Evolutionary conservation across 2,329 filamentous ascomycete species (phyloP).

Genomic region (Furcasterigmium furcatum): DNA sequence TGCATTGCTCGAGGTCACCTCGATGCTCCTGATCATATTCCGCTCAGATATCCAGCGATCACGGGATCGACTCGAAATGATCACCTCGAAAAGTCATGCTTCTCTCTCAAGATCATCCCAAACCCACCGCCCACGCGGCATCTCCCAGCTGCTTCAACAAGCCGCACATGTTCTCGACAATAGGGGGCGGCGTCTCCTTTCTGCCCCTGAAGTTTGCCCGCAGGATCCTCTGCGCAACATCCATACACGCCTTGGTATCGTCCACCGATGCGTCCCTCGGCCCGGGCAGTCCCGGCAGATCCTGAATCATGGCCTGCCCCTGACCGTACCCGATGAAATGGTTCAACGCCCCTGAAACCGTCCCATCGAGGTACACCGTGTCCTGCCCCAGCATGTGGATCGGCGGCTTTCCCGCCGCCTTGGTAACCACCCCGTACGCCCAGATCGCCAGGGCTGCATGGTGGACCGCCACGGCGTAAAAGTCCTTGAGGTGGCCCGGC

Average conservation of each 20-base stretch:
- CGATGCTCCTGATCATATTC: too few relatives aligned
- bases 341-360: constrained; percentile 48
- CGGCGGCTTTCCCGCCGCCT: constrained; percentile 28
- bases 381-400: constrained; percentile 31
- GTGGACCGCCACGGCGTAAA: constrained; percentile 66
- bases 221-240: constrained; percentile 54
- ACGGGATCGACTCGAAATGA: too few relatives aligned
- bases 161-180: constrained; percentile 66
- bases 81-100: too few relatives aligned
- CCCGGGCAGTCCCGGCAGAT: constrained; percentile 20
- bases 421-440: constrained; percentile 61
- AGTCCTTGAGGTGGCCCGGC: constrained; percentile 54
- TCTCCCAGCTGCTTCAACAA: constrained; percentile 59
- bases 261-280: constrained; percentile 40
- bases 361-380: constrained; percentile 45
- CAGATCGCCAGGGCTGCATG: constrained; percentile 67
- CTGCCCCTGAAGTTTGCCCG: constrained; percentile 44
- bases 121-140: constrained; percentile 37
- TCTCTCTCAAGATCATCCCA: constrained; percentile 11
- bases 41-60: too few relatives aligned
- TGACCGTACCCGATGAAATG: constrained; percentile 56
- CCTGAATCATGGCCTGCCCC: constrained; percentile 48
- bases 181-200: constrained; percentile 46
- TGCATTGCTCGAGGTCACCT: too few relatives aligned
- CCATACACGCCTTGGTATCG: constrained; percentile 57